Base-by-base conservation (phyloP, 129 eudicot genomes). In the Centaurea solstitialis region DNA sequence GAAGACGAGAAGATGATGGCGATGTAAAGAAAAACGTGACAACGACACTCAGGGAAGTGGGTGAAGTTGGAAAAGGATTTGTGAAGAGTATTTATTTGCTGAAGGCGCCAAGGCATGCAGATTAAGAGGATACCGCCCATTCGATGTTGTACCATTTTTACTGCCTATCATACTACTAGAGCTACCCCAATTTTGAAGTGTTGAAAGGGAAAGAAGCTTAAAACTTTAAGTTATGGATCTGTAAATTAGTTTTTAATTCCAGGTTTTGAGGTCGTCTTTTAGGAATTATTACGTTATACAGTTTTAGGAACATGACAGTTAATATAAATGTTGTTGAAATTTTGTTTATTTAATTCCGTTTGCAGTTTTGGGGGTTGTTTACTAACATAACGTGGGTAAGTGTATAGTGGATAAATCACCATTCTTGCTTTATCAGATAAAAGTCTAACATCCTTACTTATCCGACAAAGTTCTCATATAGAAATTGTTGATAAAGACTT, bases 1-100 rank as follows among this genome's bases (percentile, higher is more conserved):
- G 98, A 73, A 90, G 57, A 35, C 89, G 97, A 75, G 93, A 87
- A 17, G 89, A 85, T 20, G 80, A 38, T 59, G 78, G 41, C 0
- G 86, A 83, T 22, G 87, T 80, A 35, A 81, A 61, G 61, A 72
- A 45, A 38, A 84, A 85, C 37, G 37, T 84, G 61, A 8, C 77
- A 7, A 84, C 82, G 66, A 80, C 85, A 15, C 78, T 94, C 64
- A 90, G 85, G 88, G 86, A 84, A 39, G 89, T 89, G 64, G 97
- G 99, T 76, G 75, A 90, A 84, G 86, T 80, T 24, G 99, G 99
- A 59, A 94, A 92, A 90, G 99, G 99, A 78, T 89, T 94, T 64
- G 97, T 94, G 33, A 89, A 88, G 88, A 89, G 92, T 79, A 50
- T 94, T 74, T 79, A 90, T 89, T 84, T 86, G 76, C 91, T 90